Evolutionary conservation across 2,329 filamentous ascomycete genomes (phyloP).

Genomic region (Pezicula rhizophila): DNA sequence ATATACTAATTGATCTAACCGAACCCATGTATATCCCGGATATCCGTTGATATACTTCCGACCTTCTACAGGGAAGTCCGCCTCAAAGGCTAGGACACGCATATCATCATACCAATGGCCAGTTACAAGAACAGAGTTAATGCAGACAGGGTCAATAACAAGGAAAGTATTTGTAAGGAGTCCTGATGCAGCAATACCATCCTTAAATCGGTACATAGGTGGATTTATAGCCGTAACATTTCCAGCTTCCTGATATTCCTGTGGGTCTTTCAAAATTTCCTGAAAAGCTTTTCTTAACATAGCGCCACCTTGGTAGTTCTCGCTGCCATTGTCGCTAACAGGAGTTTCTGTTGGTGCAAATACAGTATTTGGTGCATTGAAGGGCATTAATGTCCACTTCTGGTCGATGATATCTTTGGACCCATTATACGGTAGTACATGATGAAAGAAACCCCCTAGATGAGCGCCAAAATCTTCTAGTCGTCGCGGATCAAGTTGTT

Average conservation of each 20-base stretch:
- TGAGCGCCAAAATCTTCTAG: background rate
- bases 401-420: background rate
- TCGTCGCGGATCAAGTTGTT: background rate
- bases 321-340: background rate
- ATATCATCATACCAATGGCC: background rate
- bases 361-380: background rate
- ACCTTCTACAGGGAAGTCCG: background rate
- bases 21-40: background rate
- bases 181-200: background rate
- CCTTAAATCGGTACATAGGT: no score
- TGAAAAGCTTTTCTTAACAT: background rate
- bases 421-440: background rate
- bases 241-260: background rate
- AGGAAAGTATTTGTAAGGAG: background rate
- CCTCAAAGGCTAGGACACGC: background rate
- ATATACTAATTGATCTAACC: constrained; percentile 1
- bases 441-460: background rate
- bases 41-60: background rate
- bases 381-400: background rate
- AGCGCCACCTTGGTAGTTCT: background rate
- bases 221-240: background rate
- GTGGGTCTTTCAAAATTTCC: background rate
- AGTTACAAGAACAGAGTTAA: background rate
- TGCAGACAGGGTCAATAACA: background rate
- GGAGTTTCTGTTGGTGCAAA: background rate